Evolutionary conservation across 768 basidiomycete genomes (phyloP).

Genomic region (Zangia roseola): DNA sequence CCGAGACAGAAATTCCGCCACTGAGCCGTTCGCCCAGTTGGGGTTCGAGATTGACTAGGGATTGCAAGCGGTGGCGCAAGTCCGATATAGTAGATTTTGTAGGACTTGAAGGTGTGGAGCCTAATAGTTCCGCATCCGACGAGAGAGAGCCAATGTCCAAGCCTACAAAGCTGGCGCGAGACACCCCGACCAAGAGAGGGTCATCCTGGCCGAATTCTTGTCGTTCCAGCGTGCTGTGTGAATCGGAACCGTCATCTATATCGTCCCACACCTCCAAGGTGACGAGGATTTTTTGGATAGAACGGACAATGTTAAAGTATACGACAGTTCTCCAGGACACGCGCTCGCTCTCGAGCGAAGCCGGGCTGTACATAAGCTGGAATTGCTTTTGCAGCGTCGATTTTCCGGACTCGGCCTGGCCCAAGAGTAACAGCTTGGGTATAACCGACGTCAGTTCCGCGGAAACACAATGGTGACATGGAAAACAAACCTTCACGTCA

Average conservation of each 20-base stretch:
- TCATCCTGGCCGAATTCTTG: conserved; percentile 31
- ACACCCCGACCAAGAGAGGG: conserved; percentile 12
- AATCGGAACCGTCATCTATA: conserved; percentile 49
- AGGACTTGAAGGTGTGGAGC: conserved; percentile 17
- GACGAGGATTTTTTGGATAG: conserved; percentile 65
- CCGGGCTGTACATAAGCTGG: conserved; percentile 78
- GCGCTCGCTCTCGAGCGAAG: conserved; percentile 66
- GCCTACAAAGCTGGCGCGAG: conserved; percentile 10
- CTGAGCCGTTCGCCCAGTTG: conserved; percentile 71
- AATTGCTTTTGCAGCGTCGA: conserved; percentile 78
- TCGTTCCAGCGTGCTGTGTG: conserved; percentile 32
- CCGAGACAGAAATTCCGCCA: conserved; percentile 69
- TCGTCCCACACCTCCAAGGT: conserved; percentile 65
- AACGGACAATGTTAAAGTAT: conserved; percentile 74
- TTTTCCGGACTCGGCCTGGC: conserved; percentile 79
- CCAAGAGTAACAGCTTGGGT: conserved; percentile 64
- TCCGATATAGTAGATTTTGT: conserved; percentile 41
- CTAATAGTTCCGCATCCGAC: conserved; percentile 9
- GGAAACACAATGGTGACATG: neutral
- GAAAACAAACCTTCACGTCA: conserved; percentile 60
- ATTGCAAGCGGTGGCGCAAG: conserved; percentile 57
- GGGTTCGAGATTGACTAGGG: conserved; percentile 59
- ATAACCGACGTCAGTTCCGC: conserved; percentile 20
- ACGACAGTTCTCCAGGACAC: conserved; percentile 71
- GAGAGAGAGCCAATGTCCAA: conserved; percentile 8